Evolutionary conservation across 2,329 filamentous ascomycete genomes (phyloP), one percentile per base, ranked within the genome.

Genomic region (Elsinoe ampelina): DNA sequence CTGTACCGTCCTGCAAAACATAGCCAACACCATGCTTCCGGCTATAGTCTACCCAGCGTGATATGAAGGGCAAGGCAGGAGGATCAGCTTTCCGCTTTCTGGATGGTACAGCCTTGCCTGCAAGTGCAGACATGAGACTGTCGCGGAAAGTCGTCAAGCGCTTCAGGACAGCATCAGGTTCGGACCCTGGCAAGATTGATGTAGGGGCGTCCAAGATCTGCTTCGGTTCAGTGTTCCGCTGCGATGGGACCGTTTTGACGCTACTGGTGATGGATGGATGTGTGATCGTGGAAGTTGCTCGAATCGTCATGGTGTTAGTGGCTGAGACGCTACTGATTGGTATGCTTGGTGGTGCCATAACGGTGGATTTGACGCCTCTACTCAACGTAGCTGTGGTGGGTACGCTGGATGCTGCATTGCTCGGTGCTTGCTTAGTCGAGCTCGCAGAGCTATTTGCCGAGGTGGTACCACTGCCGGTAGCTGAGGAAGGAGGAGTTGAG

Each of bases 1-100:
- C 84, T 60, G 84, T 89, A 30, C 88, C 87, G 62, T 92, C 86
- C 60, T 88, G 88, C 55, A 93, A 75, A 58, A 92, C 89, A 65
- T 92, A 93, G 35, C 88, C 88, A 13, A 93, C 78, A 11, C 88
- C 88, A 68, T 90, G 89, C 68, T 90, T 90, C 70, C 90, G 89
- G 58, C 87, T 89, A 69, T 93, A 93, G 68, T 93, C 88, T 5
- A 93, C 88, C 88, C 88, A 93, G 67, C 91, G 89, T 10, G 66
- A 83, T 72, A 66, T 85, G 78, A 67, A 85, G 70, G 60, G 83
- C 66, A 66, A 79, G 73, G 26, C 70, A 64, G 17, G 61, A 56
- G 50, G 57, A 51, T 41, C 59, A 57, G 35, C 55, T 20, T 54
- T 56, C 35, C 30, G 61, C 35, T 26, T 57, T 57, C 54, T 57